Base-by-base conservation (phyloP, 805 yeast species). In the Saccharomycopsis sp. region DNA sequence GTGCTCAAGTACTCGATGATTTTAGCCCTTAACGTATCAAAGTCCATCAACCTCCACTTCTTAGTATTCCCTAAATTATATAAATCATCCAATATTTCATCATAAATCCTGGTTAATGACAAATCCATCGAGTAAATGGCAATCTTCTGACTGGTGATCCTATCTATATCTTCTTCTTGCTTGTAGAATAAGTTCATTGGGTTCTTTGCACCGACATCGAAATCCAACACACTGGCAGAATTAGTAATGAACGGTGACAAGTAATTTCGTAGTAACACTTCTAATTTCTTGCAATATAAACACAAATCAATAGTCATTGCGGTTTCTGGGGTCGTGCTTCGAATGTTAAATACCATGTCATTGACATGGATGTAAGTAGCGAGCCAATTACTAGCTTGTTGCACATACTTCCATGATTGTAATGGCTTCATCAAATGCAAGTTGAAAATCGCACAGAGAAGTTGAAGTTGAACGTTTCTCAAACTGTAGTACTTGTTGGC, bases 401-500 rank as follows among this genome's bases (percentile, higher is more conserved):
- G 40, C n/a, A 45, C 20, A 14, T 21, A 41, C 4, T 20, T 11
- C 48, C 48, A 45, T 4, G 45, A 27, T n/a, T 24, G 21, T 31
- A 45, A 26, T 5, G 48, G 48, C 22, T 36, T 40, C 41, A 45
- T 34, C 14, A 36, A 11, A 19, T 23, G 23, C 38, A 34, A n/a
- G 4, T 40, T 4, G 19, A 28, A 40, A 21, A 36, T 27, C 3
- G 20, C 26, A 8, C 31, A 21, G 7, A 45, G 27, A 22, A 45
- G n/a, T 29, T 45, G n/a, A 2, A 45, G 19, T 21, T 45, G 48
- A 17, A 41, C 41, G 3, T 14, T 22, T 41, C 34, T 23, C 14
- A 41, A 34, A 9, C 20, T 9, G 17, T 22, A 22, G 35, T 24
- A 24, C 5, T 27, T 39, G n/a, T 29, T 27, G 4, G n/a, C 4